Base-by-base conservation (phyloP, 352 stramenopile genomes). In the Phytopythium chamaehyphon region DNA sequence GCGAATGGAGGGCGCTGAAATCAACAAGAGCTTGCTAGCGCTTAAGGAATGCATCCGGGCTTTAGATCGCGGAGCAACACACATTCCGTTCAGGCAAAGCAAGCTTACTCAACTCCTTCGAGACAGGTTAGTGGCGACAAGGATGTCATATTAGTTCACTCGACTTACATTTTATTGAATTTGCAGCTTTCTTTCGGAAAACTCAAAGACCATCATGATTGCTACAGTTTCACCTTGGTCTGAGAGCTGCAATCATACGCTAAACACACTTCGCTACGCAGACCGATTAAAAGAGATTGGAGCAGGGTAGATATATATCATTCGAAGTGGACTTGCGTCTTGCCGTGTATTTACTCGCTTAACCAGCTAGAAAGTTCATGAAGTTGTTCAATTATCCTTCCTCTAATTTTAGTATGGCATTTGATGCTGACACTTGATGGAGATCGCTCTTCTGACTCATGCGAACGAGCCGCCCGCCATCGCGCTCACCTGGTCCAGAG, bases 31-130 rank as follows among this genome's bases (percentile, higher is more conserved):
- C 24, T 64, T 98, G 18, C 66, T 98, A 36, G 94, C 96, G n/a
- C 71, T 98, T 7, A 98, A 98, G 60, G 96, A 98, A 64, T 97
- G 96, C 28, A 97, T 98, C 57, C 86, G 96, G n/a, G 91, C 93
- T n/a, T 58, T 98, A 28, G 88, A 97, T 40, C 83, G 88, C 36
- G 79, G 76, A 54, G 79, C 62, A 19, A 83, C 53, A 7, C 92
- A 98, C 55, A 93, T 98, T 47, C 94, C 94, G 12, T 98, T 98
- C 64, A 84, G 96, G 43, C 92, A 94, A 55, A 96, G 80, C 64
- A 98, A 98, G 62, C 82, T 98, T 19, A 98, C 93, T 12, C 93
- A 98, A 61, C 74, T 98, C 4, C 72, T 98, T 19, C 72, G 80
- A 14, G 76, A 90, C 47, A 89, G 65, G 65, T n/a, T n/a, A n/a